Evolutionary conservation across 495 filamentous ascomycete species (phyloP), one percentile per base, ranked within the genome.

Genomic region (Aspergillus panamensis): DNA sequence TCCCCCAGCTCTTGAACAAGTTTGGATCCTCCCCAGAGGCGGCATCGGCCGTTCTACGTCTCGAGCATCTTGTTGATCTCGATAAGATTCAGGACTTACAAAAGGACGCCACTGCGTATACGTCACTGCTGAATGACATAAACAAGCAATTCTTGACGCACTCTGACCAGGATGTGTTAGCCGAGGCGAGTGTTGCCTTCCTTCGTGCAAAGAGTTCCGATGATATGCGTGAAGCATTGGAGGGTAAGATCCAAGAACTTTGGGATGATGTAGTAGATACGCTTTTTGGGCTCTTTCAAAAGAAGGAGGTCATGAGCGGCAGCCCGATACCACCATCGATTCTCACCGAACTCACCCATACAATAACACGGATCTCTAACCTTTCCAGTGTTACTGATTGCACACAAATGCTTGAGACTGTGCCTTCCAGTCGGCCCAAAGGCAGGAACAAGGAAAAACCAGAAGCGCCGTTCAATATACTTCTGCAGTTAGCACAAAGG

Each of bases 131-230:
- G 1, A 94, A 96, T 60, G 93, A 97, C 62, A 93, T 97, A 64
- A 91, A 89, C 62, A 88, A 87, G 57, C 94, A 97, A 66, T 97
- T 97, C 71, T 82, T 92, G 47, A 86, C 91, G 0, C 94, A 98
- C 65, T 88, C 89, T 6, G 88, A 96, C 62, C 84, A 89, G 48
- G 81, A 83, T 39, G 92, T 98, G 7, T 76, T 98, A n/a, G 81
- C 83, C 6, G 91, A 96, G 69, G 92, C 91, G 20, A 87, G 85
- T 13, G 79, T 84, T 13, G 90, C 91, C 13, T 81, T 98, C 31
- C 70, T 96, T 19, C 92, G 96, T 67, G 91, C 92, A 12, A 86
- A 87, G 53, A 85, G 82, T 56, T 93, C 89, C 53, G 90, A 93
- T 59, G 91, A 94, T 58, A 83, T 96, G 51, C 85, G 90, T 53